Base-by-base conservation (phyloP, 108 stramenopile genomes). In the Skeletonema costatum region DNA sequence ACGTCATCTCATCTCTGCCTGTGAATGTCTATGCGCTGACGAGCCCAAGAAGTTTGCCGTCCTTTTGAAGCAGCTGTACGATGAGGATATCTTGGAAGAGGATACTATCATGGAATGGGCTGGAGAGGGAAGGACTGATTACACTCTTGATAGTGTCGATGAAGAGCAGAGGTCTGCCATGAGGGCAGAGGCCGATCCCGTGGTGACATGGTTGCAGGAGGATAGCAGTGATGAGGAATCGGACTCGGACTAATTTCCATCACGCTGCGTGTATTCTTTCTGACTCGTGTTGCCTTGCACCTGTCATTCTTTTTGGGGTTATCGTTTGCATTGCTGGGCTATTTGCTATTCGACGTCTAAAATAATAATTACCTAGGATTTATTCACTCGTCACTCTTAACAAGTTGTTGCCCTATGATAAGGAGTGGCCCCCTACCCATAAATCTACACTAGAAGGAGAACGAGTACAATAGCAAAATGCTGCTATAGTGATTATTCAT, bases 21-120 rank as follows among this genome's bases (percentile, higher is more conserved):
- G 87, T 35, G 96, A 96, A 77, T 56, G 70, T 12, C 58, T 96
- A 9, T 93, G 86, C 77, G 83, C 74, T n/a, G 89, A 90, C 60
- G 87, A 94, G 73, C 92, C 96, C 60, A 93, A 91, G 88, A 88
- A 89, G 77, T 96, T 97, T 70, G 90, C 95, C 12, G 92, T 97
- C 73, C 72, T 98, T 64, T 53, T 98, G 68, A 97, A 97, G 86
- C 91, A 92, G 60, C 81, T 96, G 32, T 98, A 92, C 76, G 96
- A 97, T 73, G 92, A 92, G 50, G 96, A 96, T 65, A 88, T 89
- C 35, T 70, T 98, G 35, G 86, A 93, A 14, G 97, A 98, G 66
- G 94, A 96, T 36, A 86, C 86, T n/a, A 93, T 98, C 70, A 66
- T 94, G 9, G 89, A 92, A 71, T 98, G 97, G 97, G 93, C 95